Conservation (phyloP, 1,284 basidiomycete genomes). For the Leccinum insolens region DNA sequence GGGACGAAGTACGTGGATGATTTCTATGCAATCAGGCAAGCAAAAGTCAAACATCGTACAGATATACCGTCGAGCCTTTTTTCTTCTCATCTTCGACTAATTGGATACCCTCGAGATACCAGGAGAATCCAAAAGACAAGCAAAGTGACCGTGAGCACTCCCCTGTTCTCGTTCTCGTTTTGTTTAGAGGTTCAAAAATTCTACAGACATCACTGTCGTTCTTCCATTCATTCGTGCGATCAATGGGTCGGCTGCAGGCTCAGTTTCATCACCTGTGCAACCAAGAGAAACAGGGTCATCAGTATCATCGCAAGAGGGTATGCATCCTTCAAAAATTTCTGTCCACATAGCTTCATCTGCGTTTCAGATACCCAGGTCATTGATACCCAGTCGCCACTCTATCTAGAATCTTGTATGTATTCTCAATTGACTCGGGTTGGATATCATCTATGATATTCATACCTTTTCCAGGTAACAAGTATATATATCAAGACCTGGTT, state of each 20-base stretch:
- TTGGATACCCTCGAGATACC: conserved; percentile 59
- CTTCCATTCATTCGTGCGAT: conserved; percentile 46
- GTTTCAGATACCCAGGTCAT: conserved; percentile 27
- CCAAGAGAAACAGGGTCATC: background rate
- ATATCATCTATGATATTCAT: background rate
- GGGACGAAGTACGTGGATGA: conserved; percentile 43
- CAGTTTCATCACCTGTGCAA: background rate
- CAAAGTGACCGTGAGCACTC: conserved; percentile 49
- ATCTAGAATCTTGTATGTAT: conserved; percentile 26
- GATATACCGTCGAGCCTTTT: conserved; percentile 51
- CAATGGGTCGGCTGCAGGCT: background rate
- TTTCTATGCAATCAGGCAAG: background rate
- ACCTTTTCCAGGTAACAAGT: conserved; percentile 24
- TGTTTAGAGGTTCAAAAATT: background rate
- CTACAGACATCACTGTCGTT: conserved; percentile 53
- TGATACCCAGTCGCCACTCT: conserved; percentile 34
- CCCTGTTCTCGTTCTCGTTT: background rate
- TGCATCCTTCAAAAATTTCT: background rate
- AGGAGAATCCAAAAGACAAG: conserved; percentile 39
- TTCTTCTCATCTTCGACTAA: conserved; percentile 60
- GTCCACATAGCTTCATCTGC: conserved; percentile 7
- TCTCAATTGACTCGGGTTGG: background rate
- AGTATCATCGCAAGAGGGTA: conserved; percentile 12
- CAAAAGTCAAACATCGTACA: conserved; percentile 6
- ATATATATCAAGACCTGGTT: conserved; percentile 48